phyloP scores from a whole-genome alignment of 306 rosid species.

The Crotalaria pallida region DNA sequence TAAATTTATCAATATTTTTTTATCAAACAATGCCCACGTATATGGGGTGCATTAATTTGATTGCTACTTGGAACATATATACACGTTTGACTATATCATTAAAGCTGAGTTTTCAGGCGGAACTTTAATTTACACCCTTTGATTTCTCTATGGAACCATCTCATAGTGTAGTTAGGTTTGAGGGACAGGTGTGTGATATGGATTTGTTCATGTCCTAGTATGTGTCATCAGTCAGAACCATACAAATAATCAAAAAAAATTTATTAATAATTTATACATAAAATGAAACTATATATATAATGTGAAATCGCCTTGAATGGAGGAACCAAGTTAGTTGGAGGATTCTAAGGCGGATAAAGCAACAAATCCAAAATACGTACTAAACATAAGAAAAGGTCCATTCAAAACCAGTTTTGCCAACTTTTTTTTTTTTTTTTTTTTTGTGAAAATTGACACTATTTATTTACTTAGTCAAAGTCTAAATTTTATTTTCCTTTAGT shows the following conservation, averaged over 20 bases:
- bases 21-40: conserved; percentile 1
- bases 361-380: conserved; percentile 10
- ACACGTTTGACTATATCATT: not conserved
- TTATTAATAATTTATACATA: not conserved
- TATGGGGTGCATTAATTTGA: not conserved
- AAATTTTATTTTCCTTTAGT: not conserved
- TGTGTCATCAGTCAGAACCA: conserved; percentile 17
- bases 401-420: conserved; percentile 15
- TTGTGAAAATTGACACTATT: not conserved
- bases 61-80: conserved; percentile 11
- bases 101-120: conserved; percentile 30
- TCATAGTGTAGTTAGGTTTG: conserved; percentile 23
- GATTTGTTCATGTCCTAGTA: conserved; percentile 16
- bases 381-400: conserved; percentile 29
- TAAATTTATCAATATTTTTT: too few relatives aligned
- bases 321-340: conserved; percentile 8
- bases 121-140: conserved; percentile 1
- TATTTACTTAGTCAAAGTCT: not conserved
- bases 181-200: conserved; percentile 50
- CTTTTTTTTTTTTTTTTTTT: not conserved
- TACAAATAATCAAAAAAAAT: not conserved
- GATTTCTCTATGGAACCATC: conserved; percentile 10
- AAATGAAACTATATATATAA: conserved; percentile 4
- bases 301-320: not conserved
- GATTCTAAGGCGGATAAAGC: conserved; percentile 20